A percentile compares a stretch with the other conserved stretches of the same genome.
phyloP scores from a whole-genome alignment of 2,329 filamentous ascomycete species.

The Alternaria postmessia region DNA sequence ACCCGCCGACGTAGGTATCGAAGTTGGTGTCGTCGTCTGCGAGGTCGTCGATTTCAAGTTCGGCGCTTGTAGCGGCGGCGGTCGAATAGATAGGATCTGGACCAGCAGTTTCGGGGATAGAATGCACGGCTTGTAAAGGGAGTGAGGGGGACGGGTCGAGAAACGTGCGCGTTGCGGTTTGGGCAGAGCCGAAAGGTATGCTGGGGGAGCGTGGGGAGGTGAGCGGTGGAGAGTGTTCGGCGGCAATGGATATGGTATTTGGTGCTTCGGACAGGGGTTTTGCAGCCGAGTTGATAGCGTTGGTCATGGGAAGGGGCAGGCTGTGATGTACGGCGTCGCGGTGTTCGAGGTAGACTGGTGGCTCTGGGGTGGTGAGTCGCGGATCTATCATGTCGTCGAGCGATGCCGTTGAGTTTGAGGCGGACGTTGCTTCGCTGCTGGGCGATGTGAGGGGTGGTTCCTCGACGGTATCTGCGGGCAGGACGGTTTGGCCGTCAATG shows the following conservation, averaged over 20 bases:
- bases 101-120: constrained; percentile 28
- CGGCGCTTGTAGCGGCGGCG: constrained; percentile 10
- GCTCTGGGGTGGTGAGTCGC: constrained; percentile 29
- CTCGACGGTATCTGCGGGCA: constrained; percentile 45
- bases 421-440: constrained; percentile 41
- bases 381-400: constrained; percentile 47
- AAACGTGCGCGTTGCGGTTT: constrained; percentile 30
- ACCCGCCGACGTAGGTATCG: constrained; percentile 47
- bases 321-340: constrained; percentile 45
- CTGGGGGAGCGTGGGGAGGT: constrained; percentile 24
- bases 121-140: constrained; percentile 9
- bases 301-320: constrained; percentile 34
- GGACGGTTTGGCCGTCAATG: constrained; percentile 50
- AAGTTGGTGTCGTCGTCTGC: constrained; percentile 33
- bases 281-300: constrained; percentile 32
- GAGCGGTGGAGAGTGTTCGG: constrained; percentile 24
- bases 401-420: constrained; percentile 41
- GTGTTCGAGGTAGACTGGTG: constrained; percentile 25
- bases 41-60: constrained; percentile 21
- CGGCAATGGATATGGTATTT: constrained; percentile 14
- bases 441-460: constrained; percentile 39
- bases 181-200: constrained; percentile 30
- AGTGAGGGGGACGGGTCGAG: constrained; percentile 36
- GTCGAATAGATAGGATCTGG: constrained; percentile 33
- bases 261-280: constrained; percentile 29